Evolutionary conservation across 148 eudicot species (phyloP).

Genomic region (Fagopyrum homotropicum): DNA sequence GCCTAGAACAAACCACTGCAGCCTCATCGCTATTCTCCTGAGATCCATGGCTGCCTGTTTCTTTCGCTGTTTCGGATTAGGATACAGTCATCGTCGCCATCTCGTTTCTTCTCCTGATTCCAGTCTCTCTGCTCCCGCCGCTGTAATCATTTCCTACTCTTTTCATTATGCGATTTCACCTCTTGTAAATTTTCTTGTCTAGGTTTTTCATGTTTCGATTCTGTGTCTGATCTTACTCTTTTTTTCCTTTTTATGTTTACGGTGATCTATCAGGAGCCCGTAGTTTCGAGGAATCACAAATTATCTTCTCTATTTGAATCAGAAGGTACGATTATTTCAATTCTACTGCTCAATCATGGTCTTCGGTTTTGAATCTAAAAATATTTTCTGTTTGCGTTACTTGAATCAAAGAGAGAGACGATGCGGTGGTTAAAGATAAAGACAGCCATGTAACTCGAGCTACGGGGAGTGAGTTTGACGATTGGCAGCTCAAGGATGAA

Average conservation of each 20-base stretch:
- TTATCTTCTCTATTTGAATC: not conserved
- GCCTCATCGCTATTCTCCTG: slow-evolving; percentile 1
- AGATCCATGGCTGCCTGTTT: slow-evolving; percentile 5
- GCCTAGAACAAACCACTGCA: slow-evolving; percentile 9
- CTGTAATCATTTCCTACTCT: not conserved
- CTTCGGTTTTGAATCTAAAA: not conserved
- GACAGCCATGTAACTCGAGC: slow-evolving; percentile 23
- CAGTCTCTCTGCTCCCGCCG: not conserved
- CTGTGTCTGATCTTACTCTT: not conserved
- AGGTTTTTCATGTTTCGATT: not conserved
- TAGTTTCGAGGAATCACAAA: not conserved
- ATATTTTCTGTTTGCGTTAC: not conserved
- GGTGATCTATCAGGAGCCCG: not conserved
- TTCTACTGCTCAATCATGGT: not conserved
- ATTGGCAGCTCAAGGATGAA: slow-evolving; percentile 9
- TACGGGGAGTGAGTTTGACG: slow-evolving; percentile 1
- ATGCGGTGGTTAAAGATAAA: slow-evolving; percentile 16
- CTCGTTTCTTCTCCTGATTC: slow-evolving; percentile 3
- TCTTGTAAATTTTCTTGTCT: not conserved
- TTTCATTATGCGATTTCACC: not conserved
- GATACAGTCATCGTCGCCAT: not conserved
- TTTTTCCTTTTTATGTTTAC: not conserved
- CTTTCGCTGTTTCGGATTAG: slow-evolving; percentile 10
- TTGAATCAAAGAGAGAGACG: slow-evolving; percentile 19
- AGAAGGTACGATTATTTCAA: not conserved